These are phyloP conservation scores for Kwoniella botswanensis DNA, from an alignment of 768 basidiomycete genomes.

Conservation along the genomic window DNA sequence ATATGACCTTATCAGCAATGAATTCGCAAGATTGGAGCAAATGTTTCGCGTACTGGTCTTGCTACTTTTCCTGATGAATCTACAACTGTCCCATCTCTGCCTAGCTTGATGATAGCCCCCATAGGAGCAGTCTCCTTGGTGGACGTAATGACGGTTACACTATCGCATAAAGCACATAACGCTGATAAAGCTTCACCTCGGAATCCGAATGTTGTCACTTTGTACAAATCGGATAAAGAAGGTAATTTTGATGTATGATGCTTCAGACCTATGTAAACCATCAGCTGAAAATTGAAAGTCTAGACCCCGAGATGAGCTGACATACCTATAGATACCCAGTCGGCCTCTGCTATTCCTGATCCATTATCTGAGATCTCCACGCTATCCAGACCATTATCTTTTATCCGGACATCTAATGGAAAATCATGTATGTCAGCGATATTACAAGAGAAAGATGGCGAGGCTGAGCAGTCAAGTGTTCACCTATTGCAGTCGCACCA, in stretches of 20 bases:
- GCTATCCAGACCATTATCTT: conserved; percentile 77
- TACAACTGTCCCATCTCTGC: conserved; percentile 67
- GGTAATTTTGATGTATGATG: conserved; percentile 91
- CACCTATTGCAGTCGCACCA: conserved; percentile 82
- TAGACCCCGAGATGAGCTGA: neutral
- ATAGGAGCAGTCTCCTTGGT: conserved; percentile 74
- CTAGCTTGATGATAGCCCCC: conserved; percentile 78
- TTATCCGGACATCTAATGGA: conserved; percentile 79
- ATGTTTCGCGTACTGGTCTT: conserved; percentile 67
- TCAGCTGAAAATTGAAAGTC: neutral
- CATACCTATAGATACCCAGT: conserved; percentile 80
- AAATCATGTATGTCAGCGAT: neutral
- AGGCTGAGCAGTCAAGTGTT: neutral
- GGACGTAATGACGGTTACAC: conserved; percentile 73
- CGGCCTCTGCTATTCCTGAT: conserved; percentile 74
- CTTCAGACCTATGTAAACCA: conserved; percentile 71
- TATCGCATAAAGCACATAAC: conserved; percentile 79
- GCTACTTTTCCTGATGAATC: conserved; percentile 69
- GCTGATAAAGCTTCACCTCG: conserved; percentile 95
- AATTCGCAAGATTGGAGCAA: neutral
- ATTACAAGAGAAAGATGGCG: neutral
- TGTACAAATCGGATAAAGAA: conserved; percentile 72
- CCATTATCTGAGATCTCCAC: conserved; percentile 95
- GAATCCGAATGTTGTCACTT: conserved; percentile 86
- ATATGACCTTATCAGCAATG: neutral